Conservation (phyloP, 106 monocot species). For the Allium cepa region DNA sequence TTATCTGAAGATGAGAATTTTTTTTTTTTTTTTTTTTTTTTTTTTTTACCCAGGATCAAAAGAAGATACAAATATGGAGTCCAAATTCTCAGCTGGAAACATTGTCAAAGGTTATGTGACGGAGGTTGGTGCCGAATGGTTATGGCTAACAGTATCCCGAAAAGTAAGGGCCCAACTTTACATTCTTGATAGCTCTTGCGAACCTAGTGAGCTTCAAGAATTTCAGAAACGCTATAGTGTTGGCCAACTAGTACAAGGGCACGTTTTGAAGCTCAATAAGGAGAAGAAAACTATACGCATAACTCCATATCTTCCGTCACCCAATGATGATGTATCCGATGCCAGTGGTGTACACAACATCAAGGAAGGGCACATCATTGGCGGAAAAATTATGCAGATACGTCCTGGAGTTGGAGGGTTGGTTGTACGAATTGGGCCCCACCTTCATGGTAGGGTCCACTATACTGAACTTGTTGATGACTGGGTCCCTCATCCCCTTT, state of each 20-base stretch:
- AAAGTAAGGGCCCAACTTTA: slow-evolving; percentile 40
- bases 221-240: slow-evolving; percentile 60
- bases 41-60: slow-evolving; percentile 4
- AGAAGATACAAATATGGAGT: slow-evolving; percentile 16
- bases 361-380: slow-evolving; percentile 51
- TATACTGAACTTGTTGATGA: slow-evolving; percentile 71
- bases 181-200: slow-evolving; percentile 80
- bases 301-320: slow-evolving; percentile 10
- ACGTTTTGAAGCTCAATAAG: slow-evolving; percentile 46
- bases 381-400: slow-evolving; percentile 73
- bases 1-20: background rate
- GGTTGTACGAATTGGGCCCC: slow-evolving; percentile 90
- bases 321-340: slow-evolving; percentile 10
- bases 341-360: slow-evolving; percentile 27
- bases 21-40: background rate
- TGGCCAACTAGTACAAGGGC: slow-evolving; percentile 53
- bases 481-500: slow-evolving; percentile 53
- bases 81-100: slow-evolving; percentile 44
- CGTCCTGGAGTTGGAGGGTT: slow-evolving; percentile 81
- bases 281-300: slow-evolving; percentile 56
- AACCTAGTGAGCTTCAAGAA: slow-evolving; percentile 64
- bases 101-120: slow-evolving; percentile 61
- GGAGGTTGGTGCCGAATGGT: slow-evolving; percentile 71
- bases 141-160: slow-evolving; percentile 51
- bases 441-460: slow-evolving; percentile 76